These are phyloP conservation scores for Cicer chorassanicum DNA, from an alignment of 306 rosid genomes.

Conservation along the genomic window DNA sequence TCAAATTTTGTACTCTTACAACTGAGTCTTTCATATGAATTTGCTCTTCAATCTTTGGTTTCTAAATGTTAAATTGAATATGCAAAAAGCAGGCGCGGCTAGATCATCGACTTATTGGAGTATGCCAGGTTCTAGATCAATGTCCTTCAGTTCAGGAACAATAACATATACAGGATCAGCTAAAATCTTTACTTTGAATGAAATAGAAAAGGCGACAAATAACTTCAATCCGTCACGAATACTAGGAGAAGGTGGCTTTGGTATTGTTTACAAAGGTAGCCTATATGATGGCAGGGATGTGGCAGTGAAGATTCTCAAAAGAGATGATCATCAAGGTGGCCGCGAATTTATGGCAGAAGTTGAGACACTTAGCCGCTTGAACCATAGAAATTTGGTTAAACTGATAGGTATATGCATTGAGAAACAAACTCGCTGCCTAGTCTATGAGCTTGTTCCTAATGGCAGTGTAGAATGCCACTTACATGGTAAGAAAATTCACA, in stretches of 20 bases:
- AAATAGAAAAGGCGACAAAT: slow-evolving; percentile 75
- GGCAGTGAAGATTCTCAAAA: slow-evolving; percentile 86
- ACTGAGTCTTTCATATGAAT: background rate
- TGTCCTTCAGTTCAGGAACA: slow-evolving; percentile 55
- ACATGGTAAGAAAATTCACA: slow-evolving; percentile 63
- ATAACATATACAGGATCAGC: slow-evolving; percentile 70
- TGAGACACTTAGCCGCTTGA: slow-evolving; percentile 88
- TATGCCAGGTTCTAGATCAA: slow-evolving; percentile 58
- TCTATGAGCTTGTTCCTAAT: slow-evolving; percentile 88
- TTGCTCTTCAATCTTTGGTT: background rate
- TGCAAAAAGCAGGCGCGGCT: slow-evolving; percentile 50
- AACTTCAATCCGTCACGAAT: slow-evolving; percentile 72
- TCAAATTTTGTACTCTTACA: background rate
- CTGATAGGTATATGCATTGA: slow-evolving; percentile 81
- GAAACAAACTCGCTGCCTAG: slow-evolving; percentile 72
- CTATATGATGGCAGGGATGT: slow-evolving; percentile 74
- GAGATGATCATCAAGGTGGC: slow-evolving; percentile 72
- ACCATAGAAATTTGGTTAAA: slow-evolving; percentile 87
- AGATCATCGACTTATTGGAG: slow-evolving; percentile 49
- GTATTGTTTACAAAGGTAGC: slow-evolving; percentile 74
- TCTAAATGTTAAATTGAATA: slow-evolving; percentile 22
- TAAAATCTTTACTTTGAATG: slow-evolving; percentile 67
- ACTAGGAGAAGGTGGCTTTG: slow-evolving; percentile 95
- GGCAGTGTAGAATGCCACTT: slow-evolving; percentile 92
- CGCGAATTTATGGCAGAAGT: slow-evolving; percentile 88